These are phyloP conservation scores for Dovyalis caffra DNA, from an alignment of 345 rosid species.

Conservation along the genomic window DNA sequence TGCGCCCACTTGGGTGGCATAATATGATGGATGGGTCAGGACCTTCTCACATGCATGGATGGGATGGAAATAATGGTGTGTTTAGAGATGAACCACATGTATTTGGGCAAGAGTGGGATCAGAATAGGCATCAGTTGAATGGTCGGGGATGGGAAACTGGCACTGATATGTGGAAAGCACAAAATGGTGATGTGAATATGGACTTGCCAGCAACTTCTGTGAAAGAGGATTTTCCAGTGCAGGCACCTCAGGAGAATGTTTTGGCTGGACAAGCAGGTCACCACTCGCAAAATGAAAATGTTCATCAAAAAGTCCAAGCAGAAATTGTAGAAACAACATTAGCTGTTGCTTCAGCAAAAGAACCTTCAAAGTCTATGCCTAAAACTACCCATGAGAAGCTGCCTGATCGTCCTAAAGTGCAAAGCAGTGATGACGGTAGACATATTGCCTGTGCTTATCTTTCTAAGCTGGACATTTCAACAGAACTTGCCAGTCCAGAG, in stretches of 20 bases:
- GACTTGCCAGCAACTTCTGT: conserved; percentile 52
- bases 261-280: conserved; percentile 43
- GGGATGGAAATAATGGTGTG: conserved; percentile 76
- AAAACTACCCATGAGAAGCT: conserved; percentile 33
- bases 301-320: conserved; percentile 29
- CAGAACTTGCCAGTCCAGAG: conserved; percentile 69
- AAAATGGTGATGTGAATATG: conserved; percentile 58
- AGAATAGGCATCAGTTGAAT: conserved; percentile 59
- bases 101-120: conserved; percentile 87
- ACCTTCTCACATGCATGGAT: conserved; percentile 79
- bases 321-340: conserved; percentile 51
- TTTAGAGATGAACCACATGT: conserved; percentile 79
- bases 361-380: conserved; percentile 33
- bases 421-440: conserved; percentile 27
- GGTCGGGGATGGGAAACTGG: conserved; percentile 76
- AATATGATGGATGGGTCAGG: conserved; percentile 82
- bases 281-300: conserved; percentile 39
- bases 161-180: conserved; percentile 78
- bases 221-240: conserved; percentile 58
- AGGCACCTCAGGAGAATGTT: conserved; percentile 49
- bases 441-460: conserved; percentile 51
- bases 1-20: conserved; percentile 95
- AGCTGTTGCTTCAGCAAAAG: conserved; percentile 44
- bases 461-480: conserved; percentile 80
- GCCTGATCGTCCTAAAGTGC: conserved; percentile 36